These are phyloP conservation scores for Hydnomerulius pinastri DNA, from an alignment of 768 basidiomycete genomes.

Conservation along the genomic window DNA sequence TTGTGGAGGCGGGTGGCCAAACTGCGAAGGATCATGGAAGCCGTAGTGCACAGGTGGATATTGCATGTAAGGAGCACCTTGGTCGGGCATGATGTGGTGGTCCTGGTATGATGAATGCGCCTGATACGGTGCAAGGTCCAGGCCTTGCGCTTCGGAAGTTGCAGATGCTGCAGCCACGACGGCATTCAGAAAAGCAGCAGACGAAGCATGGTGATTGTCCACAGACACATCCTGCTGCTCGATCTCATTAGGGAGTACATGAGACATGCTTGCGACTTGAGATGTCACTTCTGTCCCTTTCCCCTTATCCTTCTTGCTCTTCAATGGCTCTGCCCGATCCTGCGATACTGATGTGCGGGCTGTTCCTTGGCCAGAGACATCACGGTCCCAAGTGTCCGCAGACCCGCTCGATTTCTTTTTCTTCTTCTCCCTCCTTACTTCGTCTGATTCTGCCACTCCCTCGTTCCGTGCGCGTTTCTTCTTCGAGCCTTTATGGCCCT, in stretches of 20 bases:
- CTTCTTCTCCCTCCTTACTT: constrained; percentile 30
- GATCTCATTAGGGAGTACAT: constrained; percentile 37
- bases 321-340: constrained; percentile 16
- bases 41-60: constrained; percentile 32
- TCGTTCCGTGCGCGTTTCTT: constrained; percentile 36
- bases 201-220: constrained; percentile 46
- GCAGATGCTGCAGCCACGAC: constrained; percentile 67
- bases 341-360: background rate
- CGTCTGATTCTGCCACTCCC: constrained; percentile 10
- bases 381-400: constrained; percentile 7
- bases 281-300: constrained; percentile 33
- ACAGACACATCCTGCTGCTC: constrained; percentile 19
- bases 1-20: constrained; percentile 26
- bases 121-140: constrained; percentile 28
- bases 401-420: constrained; percentile 28
- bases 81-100: constrained; percentile 30
- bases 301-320: constrained; percentile 37
- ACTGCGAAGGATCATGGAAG: constrained; percentile 31
- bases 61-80: constrained; percentile 26
- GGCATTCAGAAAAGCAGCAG: constrained; percentile 62
- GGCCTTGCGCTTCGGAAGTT: constrained; percentile 37
- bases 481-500: constrained; percentile 26
- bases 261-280: constrained; percentile 28
- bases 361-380: constrained; percentile 15
- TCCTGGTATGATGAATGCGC: constrained; percentile 37